Evolutionary conservation across 495 filamentous ascomycete genomes (phyloP), one percentile per base, ranked within the genome.

Genomic region (Penicillium taxi): DNA sequence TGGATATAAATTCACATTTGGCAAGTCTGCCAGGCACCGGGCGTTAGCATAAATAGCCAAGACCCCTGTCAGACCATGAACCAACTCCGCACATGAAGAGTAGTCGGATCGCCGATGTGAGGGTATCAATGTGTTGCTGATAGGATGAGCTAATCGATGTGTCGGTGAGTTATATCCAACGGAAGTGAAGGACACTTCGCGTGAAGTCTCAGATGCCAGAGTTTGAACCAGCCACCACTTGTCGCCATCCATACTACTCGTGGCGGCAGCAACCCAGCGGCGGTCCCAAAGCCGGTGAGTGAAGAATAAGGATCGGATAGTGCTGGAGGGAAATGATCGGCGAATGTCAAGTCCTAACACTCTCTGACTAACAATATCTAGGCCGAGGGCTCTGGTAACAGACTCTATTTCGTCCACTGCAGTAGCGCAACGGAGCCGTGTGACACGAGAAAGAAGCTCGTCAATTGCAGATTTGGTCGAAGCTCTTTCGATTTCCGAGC

Each of bases 201-300:
- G 47, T 22, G 44, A 11, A 14, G 47, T 5, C 13, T 43, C 37
- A 21, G 45, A 19, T 27, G 56, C 32, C 32, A 49, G 52, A 64
- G 80, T 48, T 57, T 82, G 77, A 22, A 82, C 56, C 37, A 88
- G 59, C 74, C 80, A 89, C 80, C 84, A 91, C 19, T 61, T 66
- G 56, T 91, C 83, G 25, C 84, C 83, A 46, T 73, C 73, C 57
- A 84, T 70, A 55, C 80, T 81, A 48, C 82, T 70, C 33, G 71
- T 81, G 28, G 82, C 70, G 28, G 78, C 73, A 29, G 84, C 58
- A 42, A 78, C 70, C 84, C 84, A 91, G 37, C 74, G 67, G 19
- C 69, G 58, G 11, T 64, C 59, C 80, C 84, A 90, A 6, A 70
- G 60, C 22, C 48, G 55, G 41, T 77, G 75, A 38, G 66, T 69